Percentiles rank a stretch among this genome's conserved stretches.
These are phyloP conservation scores for Gracilaria gracilis DNA, from an alignment of 23 red algal genomes.

Conservation along the genomic window DNA sequence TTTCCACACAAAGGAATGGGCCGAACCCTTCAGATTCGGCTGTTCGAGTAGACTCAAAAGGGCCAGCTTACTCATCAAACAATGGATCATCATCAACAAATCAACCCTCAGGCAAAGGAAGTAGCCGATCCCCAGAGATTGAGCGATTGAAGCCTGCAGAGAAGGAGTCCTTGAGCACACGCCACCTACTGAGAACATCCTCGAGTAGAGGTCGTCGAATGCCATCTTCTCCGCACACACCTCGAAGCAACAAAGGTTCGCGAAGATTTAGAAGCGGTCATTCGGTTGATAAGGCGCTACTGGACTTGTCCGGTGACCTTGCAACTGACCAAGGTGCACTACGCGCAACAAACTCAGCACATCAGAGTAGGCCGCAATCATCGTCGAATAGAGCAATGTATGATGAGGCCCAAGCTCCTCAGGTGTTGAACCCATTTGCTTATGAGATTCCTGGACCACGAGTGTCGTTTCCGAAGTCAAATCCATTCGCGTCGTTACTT, in stretches of 20 bases:
- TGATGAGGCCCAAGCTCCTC: neutral
- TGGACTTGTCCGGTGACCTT: slow-evolving; percentile 5
- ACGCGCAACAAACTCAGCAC: neutral
- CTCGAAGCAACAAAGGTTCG: slow-evolving; percentile 3
- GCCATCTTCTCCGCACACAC: neutral
- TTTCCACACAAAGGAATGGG: neutral
- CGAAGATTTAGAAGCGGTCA: slow-evolving; percentile 13
- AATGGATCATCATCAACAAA: slow-evolving; percentile 15
- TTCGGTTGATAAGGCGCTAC: slow-evolving; percentile 3
- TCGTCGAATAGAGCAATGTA: neutral
- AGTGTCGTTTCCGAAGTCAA: neutral
- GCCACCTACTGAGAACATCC: neutral
- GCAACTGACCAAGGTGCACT: neutral
- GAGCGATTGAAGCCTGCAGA: neutral
- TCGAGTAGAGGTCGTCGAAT: neutral
- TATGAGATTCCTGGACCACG: slow-evolving; percentile 2
- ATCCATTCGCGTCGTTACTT: neutral
- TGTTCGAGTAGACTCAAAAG: neutral
- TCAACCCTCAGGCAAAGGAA: neutral
- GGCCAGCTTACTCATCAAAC: neutral
- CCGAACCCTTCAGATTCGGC: neutral
- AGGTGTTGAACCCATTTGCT: neutral
- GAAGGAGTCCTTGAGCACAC: neutral
- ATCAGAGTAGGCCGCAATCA: neutral
- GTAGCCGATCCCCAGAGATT: slow-evolving; percentile 4